Conservation (phyloP, 2,329 filamentous ascomycete genomes). For the Dactylonectria macrodidyma region DNA sequence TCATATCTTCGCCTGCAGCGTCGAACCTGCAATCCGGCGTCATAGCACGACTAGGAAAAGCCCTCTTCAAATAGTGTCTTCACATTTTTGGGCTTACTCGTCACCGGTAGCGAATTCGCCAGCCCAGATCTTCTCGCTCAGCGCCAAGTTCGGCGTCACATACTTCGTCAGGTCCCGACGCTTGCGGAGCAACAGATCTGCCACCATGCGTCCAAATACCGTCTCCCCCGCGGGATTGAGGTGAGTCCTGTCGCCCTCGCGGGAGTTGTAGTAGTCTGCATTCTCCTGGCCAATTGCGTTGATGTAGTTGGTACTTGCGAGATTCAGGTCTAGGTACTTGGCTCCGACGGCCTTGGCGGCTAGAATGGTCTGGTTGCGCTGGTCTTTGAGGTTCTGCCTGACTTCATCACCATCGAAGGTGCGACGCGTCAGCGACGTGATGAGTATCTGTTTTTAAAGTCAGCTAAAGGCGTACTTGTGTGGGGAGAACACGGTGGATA, state of each 20-base stretch:
- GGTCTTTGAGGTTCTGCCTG: conserved; percentile 61
- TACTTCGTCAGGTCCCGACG: conserved; percentile 42
- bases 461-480: background rate
- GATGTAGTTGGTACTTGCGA: conserved; percentile 64
- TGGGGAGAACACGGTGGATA: too few species aligned
- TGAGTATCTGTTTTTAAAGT: conserved; percentile 21
- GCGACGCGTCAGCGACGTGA: conserved; percentile 68
- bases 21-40: too few species aligned
- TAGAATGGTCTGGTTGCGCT: conserved; percentile 61
- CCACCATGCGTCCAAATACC: conserved; percentile 72
- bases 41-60: too few species aligned
- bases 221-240: conserved; percentile 66
- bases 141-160: conserved; percentile 48
- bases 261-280: conserved; percentile 63
- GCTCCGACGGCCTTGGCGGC: conserved; percentile 59
- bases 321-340: conserved; percentile 65
- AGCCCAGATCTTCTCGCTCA: conserved; percentile 53
- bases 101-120: conserved; percentile 48
- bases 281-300: conserved; percentile 65
- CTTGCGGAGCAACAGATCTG: conserved; percentile 61
- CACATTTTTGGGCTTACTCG: conserved; percentile 25
- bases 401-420: conserved; percentile 54
- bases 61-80: too few species aligned
- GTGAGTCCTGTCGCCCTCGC: conserved; percentile 67
- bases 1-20: too few species aligned